phyloP scores from a whole-genome alignment of 495 filamentous ascomycete genomes.

The Massariosphaeria phaeospora region DNA sequence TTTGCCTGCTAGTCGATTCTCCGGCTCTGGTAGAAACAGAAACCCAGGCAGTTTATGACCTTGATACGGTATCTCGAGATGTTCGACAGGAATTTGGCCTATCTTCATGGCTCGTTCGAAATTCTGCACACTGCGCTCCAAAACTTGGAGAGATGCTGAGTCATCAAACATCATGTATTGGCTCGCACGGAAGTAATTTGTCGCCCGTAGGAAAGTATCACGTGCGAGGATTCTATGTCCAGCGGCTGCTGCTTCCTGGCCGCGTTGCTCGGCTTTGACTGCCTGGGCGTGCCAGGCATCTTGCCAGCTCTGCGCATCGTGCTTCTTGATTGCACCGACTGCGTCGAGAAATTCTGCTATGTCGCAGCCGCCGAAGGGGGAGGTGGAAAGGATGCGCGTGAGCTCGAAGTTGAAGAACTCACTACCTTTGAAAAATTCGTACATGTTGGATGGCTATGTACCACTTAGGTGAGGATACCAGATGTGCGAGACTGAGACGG shows the following conservation, averaged over 20 bases:
- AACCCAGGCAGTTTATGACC: not conserved
- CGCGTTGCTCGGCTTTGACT: not conserved
- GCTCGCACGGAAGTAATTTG: slow-evolving; percentile 2
- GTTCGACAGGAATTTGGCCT: not conserved
- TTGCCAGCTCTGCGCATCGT: not conserved
- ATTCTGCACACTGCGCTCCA: not conserved
- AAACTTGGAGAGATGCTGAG: not conserved
- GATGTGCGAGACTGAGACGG: too few species aligned
- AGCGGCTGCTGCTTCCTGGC: not conserved
- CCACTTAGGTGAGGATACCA: too few species aligned
- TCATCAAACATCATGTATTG: not conserved
- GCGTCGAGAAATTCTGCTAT: not conserved
- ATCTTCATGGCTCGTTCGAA: not conserved
- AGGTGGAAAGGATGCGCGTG: not conserved
- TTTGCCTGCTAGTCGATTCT: not conserved
- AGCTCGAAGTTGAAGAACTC: slow-evolving; percentile 6
- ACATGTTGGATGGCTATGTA: too few species aligned
- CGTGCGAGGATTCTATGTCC: not conserved
- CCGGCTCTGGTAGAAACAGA: not conserved
- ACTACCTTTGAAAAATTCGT: not conserved
- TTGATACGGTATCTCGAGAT: not conserved
- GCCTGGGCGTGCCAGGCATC: not conserved
- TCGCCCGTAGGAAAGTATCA: not conserved
- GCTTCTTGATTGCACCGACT: not conserved
- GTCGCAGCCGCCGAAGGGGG: not conserved